These are phyloP conservation scores for Volvox africanus DNA, from an alignment of 139 green algal genomes.

Conservation along the genomic window DNA sequence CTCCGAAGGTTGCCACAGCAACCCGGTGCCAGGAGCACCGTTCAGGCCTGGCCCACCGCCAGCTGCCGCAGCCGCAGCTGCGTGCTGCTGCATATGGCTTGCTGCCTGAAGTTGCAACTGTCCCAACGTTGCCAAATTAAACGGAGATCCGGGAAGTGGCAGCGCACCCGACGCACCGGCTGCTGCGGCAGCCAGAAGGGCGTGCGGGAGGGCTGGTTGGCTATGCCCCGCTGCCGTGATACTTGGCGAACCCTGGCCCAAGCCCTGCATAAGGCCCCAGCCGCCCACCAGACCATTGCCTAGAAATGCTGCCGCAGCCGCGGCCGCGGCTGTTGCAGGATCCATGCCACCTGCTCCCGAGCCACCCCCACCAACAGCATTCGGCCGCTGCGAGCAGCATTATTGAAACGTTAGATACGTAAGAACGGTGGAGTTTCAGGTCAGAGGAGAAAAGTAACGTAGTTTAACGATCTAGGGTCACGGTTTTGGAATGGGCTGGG, in stretches of 20 bases:
- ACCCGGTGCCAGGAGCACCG: background rate
- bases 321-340: slow-evolving; percentile 1
- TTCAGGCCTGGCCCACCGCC: background rate
- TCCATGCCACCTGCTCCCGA: background rate
- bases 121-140: background rate
- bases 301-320: slow-evolving; percentile 13
- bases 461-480: too few species aligned
- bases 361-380: background rate
- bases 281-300: slow-evolving; percentile 18
- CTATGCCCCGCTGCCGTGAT: background rate
- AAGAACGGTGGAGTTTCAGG: background rate
- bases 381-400: slow-evolving; percentile 6
- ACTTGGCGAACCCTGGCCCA: background rate
- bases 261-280: slow-evolving; percentile 6
- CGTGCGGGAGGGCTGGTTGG: background rate
- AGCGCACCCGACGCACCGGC: background rate
- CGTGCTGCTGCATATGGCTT: slow-evolving; percentile 19
- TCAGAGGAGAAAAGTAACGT: too few species aligned
- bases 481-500: too few species aligned
- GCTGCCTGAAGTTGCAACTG: background rate
- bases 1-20: background rate
- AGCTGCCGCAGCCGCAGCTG: background rate
- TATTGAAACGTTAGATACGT: background rate
- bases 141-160: background rate
- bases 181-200: slow-evolving; percentile 2